Evolutionary conservation across 345 rosid genomes (phyloP).

Genomic region (Dipteronia dyeriana): DNA sequence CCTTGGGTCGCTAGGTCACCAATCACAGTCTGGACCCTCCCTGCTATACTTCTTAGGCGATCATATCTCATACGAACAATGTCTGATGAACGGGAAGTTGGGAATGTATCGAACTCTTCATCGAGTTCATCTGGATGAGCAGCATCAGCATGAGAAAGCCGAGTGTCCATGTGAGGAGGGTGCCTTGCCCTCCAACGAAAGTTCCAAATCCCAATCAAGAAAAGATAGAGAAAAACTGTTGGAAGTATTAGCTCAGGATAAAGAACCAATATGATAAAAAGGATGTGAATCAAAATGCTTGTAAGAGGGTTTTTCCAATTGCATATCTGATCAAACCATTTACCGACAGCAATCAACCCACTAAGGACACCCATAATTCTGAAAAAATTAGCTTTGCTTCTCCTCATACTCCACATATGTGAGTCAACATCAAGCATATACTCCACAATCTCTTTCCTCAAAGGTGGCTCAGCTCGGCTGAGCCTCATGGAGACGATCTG

Average conservation of each 20-base stretch:
- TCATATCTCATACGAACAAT: constrained; percentile 85
- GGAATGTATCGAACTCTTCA: constrained; percentile 93
- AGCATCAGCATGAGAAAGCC: constrained; percentile 82
- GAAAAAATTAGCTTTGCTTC: constrained; percentile 95
- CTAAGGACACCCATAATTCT: constrained; percentile 71
- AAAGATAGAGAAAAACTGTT: constrained; percentile 83
- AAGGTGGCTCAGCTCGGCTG: constrained; percentile 90
- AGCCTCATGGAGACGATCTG: constrained; percentile 84
- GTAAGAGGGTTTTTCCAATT: constrained; percentile 95
- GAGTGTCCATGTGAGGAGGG: constrained; percentile 97
- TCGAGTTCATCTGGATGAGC: constrained; percentile 92
- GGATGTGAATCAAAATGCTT: constrained; percentile 75
- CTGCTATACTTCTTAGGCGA: constrained; percentile 86
- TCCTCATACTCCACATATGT: constrained; percentile 99
- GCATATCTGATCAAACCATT: constrained; percentile 94
- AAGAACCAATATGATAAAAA: constrained; percentile 73
- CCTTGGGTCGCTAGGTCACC: constrained; percentile 97
- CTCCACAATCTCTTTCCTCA: constrained; percentile 90
- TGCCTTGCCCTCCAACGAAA: constrained; percentile 88
- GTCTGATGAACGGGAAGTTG: constrained; percentile 70
- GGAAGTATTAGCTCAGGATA: constrained; percentile 94
- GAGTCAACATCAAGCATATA: constrained; percentile 99
- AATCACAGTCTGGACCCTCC: constrained; percentile 90
- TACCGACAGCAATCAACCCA: constrained; percentile 74
- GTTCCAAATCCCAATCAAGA: constrained; percentile 91